These are phyloP conservation scores for Agaricus blazei DNA, from an alignment of 768 basidiomycete genomes.

Conservation along the genomic window DNA sequence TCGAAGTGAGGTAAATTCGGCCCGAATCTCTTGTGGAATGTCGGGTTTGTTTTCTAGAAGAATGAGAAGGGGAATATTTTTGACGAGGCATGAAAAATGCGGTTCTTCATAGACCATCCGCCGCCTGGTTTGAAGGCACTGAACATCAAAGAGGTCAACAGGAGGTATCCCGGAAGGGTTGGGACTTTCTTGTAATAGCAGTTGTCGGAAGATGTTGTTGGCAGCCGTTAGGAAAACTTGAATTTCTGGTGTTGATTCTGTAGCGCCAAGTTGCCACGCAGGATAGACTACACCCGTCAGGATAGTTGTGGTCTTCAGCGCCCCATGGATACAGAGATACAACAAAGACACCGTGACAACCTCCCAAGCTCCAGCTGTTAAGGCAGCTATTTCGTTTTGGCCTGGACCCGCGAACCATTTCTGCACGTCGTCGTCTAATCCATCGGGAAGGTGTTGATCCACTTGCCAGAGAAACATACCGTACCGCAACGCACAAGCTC, in stretches of 20 bases:
- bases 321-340: conserved; percentile 60
- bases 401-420: conserved; percentile 72
- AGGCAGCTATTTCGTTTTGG: conserved; percentile 52
- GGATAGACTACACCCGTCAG: conserved; percentile 75
- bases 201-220: conserved; percentile 53
- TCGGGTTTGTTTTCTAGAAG: conserved; percentile 59
- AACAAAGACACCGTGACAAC: conserved; percentile 58
- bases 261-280: conserved; percentile 61
- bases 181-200: conserved; percentile 53
- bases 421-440: conserved; percentile 66
- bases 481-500: conserved; percentile 58
- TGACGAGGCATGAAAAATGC: conserved; percentile 59
- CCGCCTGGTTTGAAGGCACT: conserved; percentile 64
- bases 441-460: conserved; percentile 70
- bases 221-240: conserved; percentile 55
- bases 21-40: conserved; percentile 46
- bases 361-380: conserved; percentile 63
- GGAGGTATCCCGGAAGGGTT: conserved; percentile 32
- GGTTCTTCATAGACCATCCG: conserved; percentile 62
- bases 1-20: conserved; percentile 47
- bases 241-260: conserved; percentile 30
- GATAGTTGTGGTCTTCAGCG: conserved; percentile 67
- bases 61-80: conserved; percentile 64
- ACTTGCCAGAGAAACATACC: conserved; percentile 67
- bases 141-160: conserved; percentile 55